Evolutionary conservation across 495 filamentous ascomycete genomes (phyloP), one percentile per base, ranked within the genome.

Genomic region (Lophiotrema nucula): DNA sequence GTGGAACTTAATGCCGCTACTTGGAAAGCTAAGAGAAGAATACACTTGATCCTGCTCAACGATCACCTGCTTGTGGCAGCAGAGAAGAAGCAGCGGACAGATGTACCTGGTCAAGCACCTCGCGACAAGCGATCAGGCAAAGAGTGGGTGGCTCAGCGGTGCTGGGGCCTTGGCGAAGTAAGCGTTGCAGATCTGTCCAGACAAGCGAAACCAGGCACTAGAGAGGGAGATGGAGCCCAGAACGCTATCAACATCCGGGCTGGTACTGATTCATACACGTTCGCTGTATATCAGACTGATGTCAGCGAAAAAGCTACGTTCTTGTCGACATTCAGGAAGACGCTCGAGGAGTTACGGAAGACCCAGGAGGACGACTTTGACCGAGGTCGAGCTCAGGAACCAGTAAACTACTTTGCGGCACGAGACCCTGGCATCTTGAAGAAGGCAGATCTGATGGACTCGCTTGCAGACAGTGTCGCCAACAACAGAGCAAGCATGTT

Each of bases 1-100:
- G 86, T 96, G 33, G 91, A 99, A 76, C 76, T 99, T 48, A 95
- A 99, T 71, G 91, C 92, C 43, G 93, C 93, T 15, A 99, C 93
- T 0, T 97, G 93, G 86, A 96, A 95, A 72, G 82, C 91, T 0
- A 76, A 88, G 47, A 78, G 91, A 16, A 81, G 89, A 15, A 89
- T 96, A 65, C 88, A 93, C 66, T 82, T 97, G 27, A 87, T 97
- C 38, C 74, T 99, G 47, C 79, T 99, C 4, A 99, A 99, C 67
- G 93, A 99, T 66, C 92, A 99, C 67, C 74, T 99, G 5, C 77
- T 99, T 19, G 77, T 99, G 35, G 93, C 95, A 0, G 87, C 88
- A 58, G 96, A 95, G 77, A 95, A 95, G 71, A 89, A 90, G 69
- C 87, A 89, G 69, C 87, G 91, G 51, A 77, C 83, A 1, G 91